Evolutionary conservation across 352 stramenopile genomes (phyloP).

Genomic region (Phytophthora citricola): DNA sequence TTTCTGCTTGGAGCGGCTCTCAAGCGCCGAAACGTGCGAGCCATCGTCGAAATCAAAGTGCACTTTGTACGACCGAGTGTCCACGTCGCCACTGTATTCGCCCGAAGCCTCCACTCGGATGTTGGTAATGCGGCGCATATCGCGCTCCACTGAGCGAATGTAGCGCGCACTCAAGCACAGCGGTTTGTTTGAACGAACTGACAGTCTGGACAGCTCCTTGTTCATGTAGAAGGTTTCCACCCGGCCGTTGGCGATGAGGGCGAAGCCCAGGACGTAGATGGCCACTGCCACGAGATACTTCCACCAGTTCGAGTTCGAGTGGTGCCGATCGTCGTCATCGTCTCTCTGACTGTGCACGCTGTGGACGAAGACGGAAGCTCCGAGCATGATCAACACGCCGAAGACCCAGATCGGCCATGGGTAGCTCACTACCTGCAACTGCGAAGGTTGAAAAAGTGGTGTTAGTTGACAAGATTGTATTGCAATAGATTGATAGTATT

Average conservation of each 20-base stretch:
- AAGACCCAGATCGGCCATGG: conserved; percentile 70
- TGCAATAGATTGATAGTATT: not conserved
- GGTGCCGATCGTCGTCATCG: conserved; percentile 7
- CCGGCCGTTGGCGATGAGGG: conserved; percentile 56
- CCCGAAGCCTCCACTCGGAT: conserved; percentile 69
- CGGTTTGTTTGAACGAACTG: conserved; percentile 60
- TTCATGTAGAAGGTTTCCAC: conserved; percentile 73
- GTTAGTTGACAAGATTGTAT: conserved; percentile 4
- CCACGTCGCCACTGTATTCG: conserved; percentile 71
- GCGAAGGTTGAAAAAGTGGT: not conserved
- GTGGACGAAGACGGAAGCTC: conserved; percentile 63
- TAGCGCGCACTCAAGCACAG: conserved; percentile 47
- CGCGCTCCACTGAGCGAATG: conserved; percentile 50
- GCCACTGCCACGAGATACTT: conserved; percentile 69
- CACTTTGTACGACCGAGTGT: conserved; percentile 75
- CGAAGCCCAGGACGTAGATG: conserved; percentile 55
- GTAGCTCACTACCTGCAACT: conserved; percentile 69
- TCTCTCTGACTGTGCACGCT: conserved; percentile 47
- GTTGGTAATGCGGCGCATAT: conserved; percentile 63
- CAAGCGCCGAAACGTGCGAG: conserved; percentile 54
- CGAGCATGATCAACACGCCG: conserved; percentile 54
- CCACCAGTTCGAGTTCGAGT: conserved; percentile 52
- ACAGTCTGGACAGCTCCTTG: conserved; percentile 44
- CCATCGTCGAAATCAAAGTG: conserved; percentile 80
- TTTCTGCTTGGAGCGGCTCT: conserved; percentile 68